A percentile compares a stretch with the other conserved stretches of the same genome.
These are phyloP conservation scores for Cladosporium halotolerans DNA, from an alignment of 2,329 filamentous ascomycete species.

Conservation along the genomic window DNA sequence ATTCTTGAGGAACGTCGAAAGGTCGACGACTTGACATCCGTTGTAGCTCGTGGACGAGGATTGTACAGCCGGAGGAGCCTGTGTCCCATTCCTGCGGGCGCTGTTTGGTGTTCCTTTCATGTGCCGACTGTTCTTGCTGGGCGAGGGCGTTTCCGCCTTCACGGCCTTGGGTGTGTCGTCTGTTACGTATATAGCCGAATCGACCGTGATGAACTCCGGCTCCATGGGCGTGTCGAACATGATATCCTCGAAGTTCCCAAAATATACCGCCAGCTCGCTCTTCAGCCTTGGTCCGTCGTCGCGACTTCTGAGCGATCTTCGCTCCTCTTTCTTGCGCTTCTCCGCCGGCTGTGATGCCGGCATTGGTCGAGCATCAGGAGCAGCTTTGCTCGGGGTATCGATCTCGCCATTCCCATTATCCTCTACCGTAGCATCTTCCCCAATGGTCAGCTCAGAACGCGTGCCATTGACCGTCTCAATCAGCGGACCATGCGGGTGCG, in stretches of 20 bases:
- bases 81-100: neutral
- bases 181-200: slow-evolving; percentile 25
- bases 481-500: slow-evolving; percentile 38
- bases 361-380: slow-evolving; percentile 1
- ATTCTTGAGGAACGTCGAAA: slow-evolving; percentile 14
- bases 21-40: slow-evolving; percentile 6
- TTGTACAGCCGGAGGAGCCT: neutral
- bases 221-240: slow-evolving; percentile 76
- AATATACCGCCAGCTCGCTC: slow-evolving; percentile 86
- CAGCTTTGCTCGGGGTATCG: slow-evolving; percentile 7
- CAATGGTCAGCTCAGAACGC: slow-evolving; percentile 28
- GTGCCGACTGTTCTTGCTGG: slow-evolving; percentile 1
- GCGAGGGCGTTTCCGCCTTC: slow-evolving; percentile 1
- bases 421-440: slow-evolving; percentile 26
- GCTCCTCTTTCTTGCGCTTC: slow-evolving; percentile 45
- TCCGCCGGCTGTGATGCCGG: slow-evolving; percentile 21
- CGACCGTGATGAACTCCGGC: slow-evolving; percentile 51
- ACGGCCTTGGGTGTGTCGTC: slow-evolving; percentile 20
- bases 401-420: neutral
- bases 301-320: slow-evolving; percentile 76
- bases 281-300: slow-evolving; percentile 76
- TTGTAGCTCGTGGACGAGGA: neutral
- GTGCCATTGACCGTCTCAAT: slow-evolving; percentile 40
- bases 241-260: slow-evolving; percentile 89
- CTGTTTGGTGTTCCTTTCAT: slow-evolving; percentile 8